Evolutionary conservation across 2,329 filamentous ascomycete genomes (phyloP), one percentile per base, ranked within the genome.

Genomic region (Fusarium azukiicola): DNA sequence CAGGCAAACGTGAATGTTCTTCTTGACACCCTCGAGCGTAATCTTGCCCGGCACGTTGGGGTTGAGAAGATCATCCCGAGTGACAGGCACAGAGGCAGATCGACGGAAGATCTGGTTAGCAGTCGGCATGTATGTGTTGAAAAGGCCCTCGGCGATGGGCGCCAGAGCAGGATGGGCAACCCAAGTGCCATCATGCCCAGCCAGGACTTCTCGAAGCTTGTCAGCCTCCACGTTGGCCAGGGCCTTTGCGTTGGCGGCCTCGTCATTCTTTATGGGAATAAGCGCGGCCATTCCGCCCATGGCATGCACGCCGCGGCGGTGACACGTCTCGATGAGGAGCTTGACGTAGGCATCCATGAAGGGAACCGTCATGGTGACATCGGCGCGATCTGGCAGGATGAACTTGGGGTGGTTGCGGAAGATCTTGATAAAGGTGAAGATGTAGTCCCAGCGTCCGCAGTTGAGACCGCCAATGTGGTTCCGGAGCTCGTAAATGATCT

Each of bases 251-350:
- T 99, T 99, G 85, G 97, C 97, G 61, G 93, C 94, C 82, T 95
- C 93, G 89, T 99, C 96, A 86, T 98, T 96, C 92, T 99, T 99
- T 91, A 99, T 99, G 76, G 98, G 98, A 85, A 99, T 99, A 89
- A 99, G 97, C 42, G 98, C 98, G 5, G 97, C 97, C 98, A 99
- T 99, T 80, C 98, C 98, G 81, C 98, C 95, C 98, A 99, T 99
- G 79, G 98, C 98, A 88, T 99, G 98, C n/a, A 99, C 98, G 69
- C 97, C 97, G 82, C 98, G 95, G 86, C 95, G 95, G 89, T 99
- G 98, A 91, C 98, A 99, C 72, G 98, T 99, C 92, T 99, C 97
- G 89, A 99, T 99, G 80, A 99, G 93, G 47, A 99, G 94, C 89
- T 98, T 98, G 84, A 99, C 90, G 84, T 99, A 99, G 66, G 98